Conservation (phyloP, 495 filamentous ascomycete genomes). For the Talaromyces nanjingensis region DNA sequence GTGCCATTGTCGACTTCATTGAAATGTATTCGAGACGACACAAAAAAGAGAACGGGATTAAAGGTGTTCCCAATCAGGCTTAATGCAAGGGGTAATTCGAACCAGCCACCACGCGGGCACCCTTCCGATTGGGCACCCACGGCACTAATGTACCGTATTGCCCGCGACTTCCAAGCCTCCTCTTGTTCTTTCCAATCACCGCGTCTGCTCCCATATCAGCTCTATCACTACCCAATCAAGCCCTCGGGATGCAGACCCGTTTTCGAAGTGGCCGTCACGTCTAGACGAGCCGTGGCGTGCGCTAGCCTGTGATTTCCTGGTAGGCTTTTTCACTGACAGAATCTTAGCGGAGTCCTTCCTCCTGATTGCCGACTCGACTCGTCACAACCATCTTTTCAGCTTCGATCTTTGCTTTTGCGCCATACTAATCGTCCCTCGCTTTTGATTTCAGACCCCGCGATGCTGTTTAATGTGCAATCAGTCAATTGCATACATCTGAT, state of each 20-base stretch:
- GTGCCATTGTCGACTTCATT: too few species aligned
- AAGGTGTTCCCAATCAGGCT: neutral
- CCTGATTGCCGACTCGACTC: neutral
- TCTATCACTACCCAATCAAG: neutral
- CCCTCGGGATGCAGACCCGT: neutral
- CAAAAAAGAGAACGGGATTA: too few species aligned
- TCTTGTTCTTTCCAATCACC: neutral
- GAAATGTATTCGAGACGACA: neutral
- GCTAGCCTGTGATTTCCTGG: neutral
- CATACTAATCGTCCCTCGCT: neutral
- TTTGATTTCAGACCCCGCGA: neutral
- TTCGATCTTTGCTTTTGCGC: neutral
- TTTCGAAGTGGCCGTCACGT: neutral
- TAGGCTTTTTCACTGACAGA: neutral
- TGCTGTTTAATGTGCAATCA: neutral
- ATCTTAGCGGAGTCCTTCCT: neutral
- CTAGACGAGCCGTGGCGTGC: neutral
- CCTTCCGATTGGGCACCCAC: neutral
- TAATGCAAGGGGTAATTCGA: slow-evolving; percentile 2
- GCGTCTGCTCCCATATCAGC: neutral
- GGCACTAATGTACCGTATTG: neutral
- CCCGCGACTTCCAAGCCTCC: too few species aligned
- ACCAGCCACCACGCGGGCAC: slow-evolving; percentile 1
- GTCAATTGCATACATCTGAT: neutral
- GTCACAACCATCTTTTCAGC: neutral